These are phyloP conservation scores for Emericellopsis atlantica DNA, from an alignment of 2,329 filamentous ascomycete genomes.

Conservation along the genomic window DNA sequence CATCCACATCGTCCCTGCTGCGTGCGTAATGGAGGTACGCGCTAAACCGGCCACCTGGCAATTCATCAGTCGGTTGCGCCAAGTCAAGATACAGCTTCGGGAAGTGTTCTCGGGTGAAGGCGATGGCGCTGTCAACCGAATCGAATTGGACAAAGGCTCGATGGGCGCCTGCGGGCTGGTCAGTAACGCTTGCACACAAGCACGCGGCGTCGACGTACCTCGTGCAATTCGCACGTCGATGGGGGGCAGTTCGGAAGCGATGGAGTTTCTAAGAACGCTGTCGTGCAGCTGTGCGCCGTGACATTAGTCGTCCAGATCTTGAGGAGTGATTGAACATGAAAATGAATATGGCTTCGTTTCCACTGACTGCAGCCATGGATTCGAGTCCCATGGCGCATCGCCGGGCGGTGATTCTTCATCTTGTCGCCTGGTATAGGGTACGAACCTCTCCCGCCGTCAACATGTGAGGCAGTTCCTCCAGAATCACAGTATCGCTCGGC, in stretches of 20 bases:
- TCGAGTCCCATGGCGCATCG: neutral
- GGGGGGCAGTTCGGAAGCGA: conserved; percentile 19
- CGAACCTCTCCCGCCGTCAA: conserved; percentile 39
- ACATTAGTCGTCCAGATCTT: conserved; percentile 9
- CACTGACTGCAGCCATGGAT: neutral
- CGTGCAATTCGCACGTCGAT: conserved; percentile 24
- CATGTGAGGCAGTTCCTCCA: conserved; percentile 38
- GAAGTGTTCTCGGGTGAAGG: conserved; percentile 29
- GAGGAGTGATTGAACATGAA: too few relatives aligned
- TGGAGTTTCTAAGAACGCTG: conserved; percentile 17
- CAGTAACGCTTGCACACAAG: conserved; percentile 3
- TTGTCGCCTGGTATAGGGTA: conserved; percentile 2
- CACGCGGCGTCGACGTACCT: conserved; percentile 15
- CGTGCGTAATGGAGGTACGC: conserved; percentile 28
- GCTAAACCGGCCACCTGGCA: conserved; percentile 22
- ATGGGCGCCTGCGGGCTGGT: conserved; percentile 18
- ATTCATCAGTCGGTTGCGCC: conserved; percentile 21
- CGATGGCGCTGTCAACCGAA: conserved; percentile 22
- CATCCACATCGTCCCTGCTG: conserved; percentile 20
- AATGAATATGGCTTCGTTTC: neutral
- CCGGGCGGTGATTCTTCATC: neutral
- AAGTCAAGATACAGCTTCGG: conserved; percentile 24
- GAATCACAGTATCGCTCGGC: conserved; percentile 38
- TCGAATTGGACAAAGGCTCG: conserved; percentile 30
- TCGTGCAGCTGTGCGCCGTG: conserved; percentile 19